Evolutionary conservation across 352 stramenopile species (phyloP), one percentile per base, ranked within the genome.

Genomic region (Halophytophthora polymorphica): DNA sequence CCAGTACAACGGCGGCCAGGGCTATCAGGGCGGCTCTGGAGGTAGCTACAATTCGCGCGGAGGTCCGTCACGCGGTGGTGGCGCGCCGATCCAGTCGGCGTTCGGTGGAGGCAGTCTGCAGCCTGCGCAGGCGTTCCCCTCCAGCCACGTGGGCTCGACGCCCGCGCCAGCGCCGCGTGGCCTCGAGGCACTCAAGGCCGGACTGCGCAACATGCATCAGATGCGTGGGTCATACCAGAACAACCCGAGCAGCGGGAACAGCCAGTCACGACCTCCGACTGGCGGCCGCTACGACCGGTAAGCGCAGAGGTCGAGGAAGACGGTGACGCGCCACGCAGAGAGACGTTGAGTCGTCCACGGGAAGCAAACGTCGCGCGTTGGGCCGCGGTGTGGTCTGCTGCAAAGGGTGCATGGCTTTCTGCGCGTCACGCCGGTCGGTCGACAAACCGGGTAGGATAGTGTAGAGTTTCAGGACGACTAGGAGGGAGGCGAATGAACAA

Each of bases 121-220:
- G 28, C 53, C 67, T 15, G 57, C 69, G 6, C 70, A 87, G 46
- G 53, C 80, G 40, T 86, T 76, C 59, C 65, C 65, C 2, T 76
- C 73, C 2, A 66, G 50, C n/a, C 62, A 70, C 31, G 53, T 58
- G 14, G 67, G 72, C 14, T 66, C 57, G 8, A 49, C 74, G 12
- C 52, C 67, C 11, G 53, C 55, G 10, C 69, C 57, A 13, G 69
- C 63, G 2, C 66, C 73, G 12, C 77, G 66, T 33, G 69, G 78
- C 21, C 60, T 93, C 6, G 83, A 93, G 18, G 83, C 83, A 19
- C 55, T 93, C 22, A 90, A 90, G 56, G 78, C 80, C 21, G 83
- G 83, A 42, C 73, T 93, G 23, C 83, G 83, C 47, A 93, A 77
- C 69, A 93, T 93, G 80, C 83, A 93, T 43, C 77, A 89, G 58